phyloP scores from a whole-genome alignment of 23 red algal genomes.

The Chondrus crispus region DNA sequence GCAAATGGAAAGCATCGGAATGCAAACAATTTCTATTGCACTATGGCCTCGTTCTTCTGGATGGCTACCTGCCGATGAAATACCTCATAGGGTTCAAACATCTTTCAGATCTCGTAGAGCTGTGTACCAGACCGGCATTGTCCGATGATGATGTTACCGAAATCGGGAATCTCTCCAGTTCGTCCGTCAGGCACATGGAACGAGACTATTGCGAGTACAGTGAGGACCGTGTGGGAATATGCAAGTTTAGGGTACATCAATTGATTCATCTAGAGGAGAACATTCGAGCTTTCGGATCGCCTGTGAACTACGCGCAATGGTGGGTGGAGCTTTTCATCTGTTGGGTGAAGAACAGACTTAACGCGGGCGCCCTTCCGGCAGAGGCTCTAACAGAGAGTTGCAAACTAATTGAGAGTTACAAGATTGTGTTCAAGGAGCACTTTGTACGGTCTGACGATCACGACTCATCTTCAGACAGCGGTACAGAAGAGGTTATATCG shows the following conservation, averaged over 20 bases:
- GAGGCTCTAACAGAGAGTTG: background rate
- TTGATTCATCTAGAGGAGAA: background rate
- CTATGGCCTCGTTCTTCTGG: background rate
- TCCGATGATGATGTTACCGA: background rate
- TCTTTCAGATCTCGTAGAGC: background rate
- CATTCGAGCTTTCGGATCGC: background rate
- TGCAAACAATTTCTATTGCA: background rate
- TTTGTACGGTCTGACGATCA: background rate
- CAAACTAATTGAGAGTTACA: conserved; percentile 1
- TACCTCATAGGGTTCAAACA: background rate
- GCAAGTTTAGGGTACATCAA: conserved; percentile 9
- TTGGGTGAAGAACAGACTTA: background rate
- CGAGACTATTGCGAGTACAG: background rate
- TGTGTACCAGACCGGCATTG: background rate
- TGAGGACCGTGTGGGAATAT: background rate
- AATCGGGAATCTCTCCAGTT: background rate
- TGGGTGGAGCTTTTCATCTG: conserved; percentile 11
- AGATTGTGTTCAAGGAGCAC: background rate
- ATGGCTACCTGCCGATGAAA: background rate
- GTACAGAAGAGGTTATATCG: no score
- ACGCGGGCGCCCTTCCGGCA: background rate
- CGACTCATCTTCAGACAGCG: no score
- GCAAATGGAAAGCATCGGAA: background rate
- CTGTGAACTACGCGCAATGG: background rate
- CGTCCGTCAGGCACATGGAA: background rate